A percentile compares a stretch with the other conserved stretches of the same genome.
Evolutionary conservation across 2,329 filamentous ascomycete genomes (phyloP).

Genomic region (Colletotrichum neosansevieriae): DNA sequence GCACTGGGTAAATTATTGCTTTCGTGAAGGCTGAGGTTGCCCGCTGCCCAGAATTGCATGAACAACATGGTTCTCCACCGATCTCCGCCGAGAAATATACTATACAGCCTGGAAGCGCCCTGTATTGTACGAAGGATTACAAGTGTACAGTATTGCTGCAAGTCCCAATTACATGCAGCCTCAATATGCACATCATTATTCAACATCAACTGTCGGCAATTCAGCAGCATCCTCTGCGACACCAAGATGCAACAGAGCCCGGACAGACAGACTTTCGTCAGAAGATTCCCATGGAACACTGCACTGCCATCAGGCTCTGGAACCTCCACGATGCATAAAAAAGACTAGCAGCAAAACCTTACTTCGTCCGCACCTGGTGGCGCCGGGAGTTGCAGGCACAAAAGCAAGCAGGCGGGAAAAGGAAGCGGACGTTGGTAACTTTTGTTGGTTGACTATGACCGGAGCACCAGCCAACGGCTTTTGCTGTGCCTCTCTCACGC

Average conservation of each 20-base stretch:
- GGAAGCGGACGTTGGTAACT: background rate
- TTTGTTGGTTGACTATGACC: slow-evolving; percentile 16
- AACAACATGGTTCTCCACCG: background rate
- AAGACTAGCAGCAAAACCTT: slow-evolving; percentile 18
- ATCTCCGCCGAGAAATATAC: slow-evolving; percentile 12
- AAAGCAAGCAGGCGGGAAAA: slow-evolving; percentile 25
- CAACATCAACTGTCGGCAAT: slow-evolving; percentile 12
- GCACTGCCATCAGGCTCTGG: background rate
- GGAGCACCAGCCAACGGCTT: slow-evolving; percentile 8
- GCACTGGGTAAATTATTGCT: background rate
- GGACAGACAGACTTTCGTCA: background rate
- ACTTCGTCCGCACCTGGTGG: background rate
- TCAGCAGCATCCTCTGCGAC: background rate
- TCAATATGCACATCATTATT: slow-evolving; percentile 10
- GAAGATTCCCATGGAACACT: background rate
- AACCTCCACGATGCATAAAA: slow-evolving; percentile 8
- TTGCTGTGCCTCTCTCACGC: slow-evolving; percentile 3
- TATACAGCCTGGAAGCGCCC: background rate
- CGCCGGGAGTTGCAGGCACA: background rate
- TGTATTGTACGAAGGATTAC: background rate
- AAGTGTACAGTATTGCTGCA: background rate
- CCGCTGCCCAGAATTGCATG: slow-evolving; percentile 10
- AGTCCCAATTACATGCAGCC: slow-evolving; percentile 26
- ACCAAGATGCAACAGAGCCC: background rate
- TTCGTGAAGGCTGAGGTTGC: background rate